Conservation (phyloP, 2,329 filamentous ascomycete genomes). For the Lecanicillium sp. region DNA sequence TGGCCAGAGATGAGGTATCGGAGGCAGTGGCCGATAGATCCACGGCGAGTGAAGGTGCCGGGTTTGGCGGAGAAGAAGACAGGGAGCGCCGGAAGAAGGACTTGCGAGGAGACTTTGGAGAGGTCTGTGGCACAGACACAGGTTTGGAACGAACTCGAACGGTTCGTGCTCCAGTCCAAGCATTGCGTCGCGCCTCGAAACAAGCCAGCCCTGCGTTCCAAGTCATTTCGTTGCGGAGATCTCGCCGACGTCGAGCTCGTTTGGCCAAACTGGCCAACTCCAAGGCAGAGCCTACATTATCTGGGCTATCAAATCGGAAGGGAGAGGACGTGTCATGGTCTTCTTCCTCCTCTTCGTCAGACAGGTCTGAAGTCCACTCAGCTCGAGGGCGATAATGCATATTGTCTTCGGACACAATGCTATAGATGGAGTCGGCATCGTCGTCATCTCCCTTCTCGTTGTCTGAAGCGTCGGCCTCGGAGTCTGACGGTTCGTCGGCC, state of each 20-base stretch:
- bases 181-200: conserved; percentile 68
- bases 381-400: conserved; percentile 39
- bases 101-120: conserved; percentile 38
- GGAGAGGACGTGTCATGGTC: conserved; percentile 31
- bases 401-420: conserved; percentile 47
- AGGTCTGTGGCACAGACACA: conserved; percentile 26
- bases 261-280: conserved; percentile 36
- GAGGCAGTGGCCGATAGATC: conserved; percentile 30
- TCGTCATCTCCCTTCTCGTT: conserved; percentile 29
- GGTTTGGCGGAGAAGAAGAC: conserved; percentile 29
- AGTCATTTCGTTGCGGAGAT: conserved; percentile 52
- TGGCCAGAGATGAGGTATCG: conserved; percentile 33
- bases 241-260: conserved; percentile 47
- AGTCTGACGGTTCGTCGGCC: conserved; percentile 18
- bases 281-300: conserved; percentile 34
- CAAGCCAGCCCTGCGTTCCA: conserved; percentile 81
- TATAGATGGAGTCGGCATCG: conserved; percentile 44
- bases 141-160: conserved; percentile 45
- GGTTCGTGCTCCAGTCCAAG: conserved; percentile 72
- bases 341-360: conserved; percentile 34
- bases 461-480: conserved; percentile 24
- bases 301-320: conserved; percentile 43
- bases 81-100: conserved; percentile 41
- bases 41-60: conserved; percentile 15
- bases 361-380: conserved; percentile 51